Evolutionary conservation across 108 stramenopile species (phyloP), one percentile per base, ranked within the genome.

Genomic region (Fragilaria radians): DNA sequence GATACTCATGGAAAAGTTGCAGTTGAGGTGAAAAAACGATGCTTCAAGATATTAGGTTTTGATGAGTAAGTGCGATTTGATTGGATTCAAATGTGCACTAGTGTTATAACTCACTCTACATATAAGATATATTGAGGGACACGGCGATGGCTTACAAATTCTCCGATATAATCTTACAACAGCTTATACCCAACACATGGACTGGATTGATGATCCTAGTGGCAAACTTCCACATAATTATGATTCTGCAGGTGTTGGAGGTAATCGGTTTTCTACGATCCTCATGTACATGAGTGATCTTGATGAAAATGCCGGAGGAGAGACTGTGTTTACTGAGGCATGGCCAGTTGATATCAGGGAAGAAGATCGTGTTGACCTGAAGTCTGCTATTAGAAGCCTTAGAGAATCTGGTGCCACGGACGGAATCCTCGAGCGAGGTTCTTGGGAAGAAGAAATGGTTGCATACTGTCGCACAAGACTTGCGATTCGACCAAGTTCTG

Each of bases 251-350:
- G 85, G 87, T 30, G 68, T 61, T 7, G 88, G 91, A 31, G 74
- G 89, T 1, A 97, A 97, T 73, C 73, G 96, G 24, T 96, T 93
- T 75, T 95, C 97, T 3, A 98, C 97, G 7, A 88, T 98, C 51
- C 70, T 98, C 51, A 54, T 98, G 48, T 98, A 98, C 78, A 91
- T 98, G 78, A 82, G 70, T 25, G 97, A 97, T 71, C 67, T 98
- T 17, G 78, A 66, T 25, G 70, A 76, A 57, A 70, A 67, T 48
- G 91, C 81, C 54, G 97, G 97, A 34, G 97, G 97, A 1, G 94
- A 97, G 65, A 97, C 97, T 17, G 91, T 95, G 0, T 98, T 98
- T 74, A 69, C 80, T 5, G 42, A 84, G 23, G 88, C 76, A 45
- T 74, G 77, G 76, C 81, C 80, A 1, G 19, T 53, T 1, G 72